A percentile compares a stretch with the other conserved stretches of the same genome.
Evolutionary conservation across 805 yeast genomes (phyloP).

Genomic region (Wickerhamomyces chambardii): DNA sequence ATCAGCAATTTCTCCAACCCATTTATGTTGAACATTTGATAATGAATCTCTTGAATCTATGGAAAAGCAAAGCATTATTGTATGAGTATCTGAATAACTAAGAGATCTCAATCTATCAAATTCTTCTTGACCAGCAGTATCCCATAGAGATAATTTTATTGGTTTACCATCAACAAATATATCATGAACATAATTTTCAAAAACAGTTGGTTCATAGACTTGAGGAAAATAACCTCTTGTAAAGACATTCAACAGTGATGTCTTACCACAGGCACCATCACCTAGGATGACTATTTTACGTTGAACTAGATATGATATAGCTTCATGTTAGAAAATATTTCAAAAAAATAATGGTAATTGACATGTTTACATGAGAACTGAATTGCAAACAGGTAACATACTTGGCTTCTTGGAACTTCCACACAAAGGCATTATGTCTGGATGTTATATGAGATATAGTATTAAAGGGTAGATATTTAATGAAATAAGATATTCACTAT

Average conservation of each 20-base stretch:
- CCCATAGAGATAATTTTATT: slow-evolving; percentile 92
- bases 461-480: no score
- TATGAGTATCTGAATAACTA: slow-evolving; percentile 92
- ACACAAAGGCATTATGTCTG: slow-evolving; percentile 29
- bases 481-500: no score
- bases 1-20: slow-evolving; percentile 96
- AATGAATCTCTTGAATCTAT: slow-evolving; percentile 92
- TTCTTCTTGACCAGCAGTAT: slow-evolving; percentile 98
- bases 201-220: slow-evolving; percentile 96
- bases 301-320: slow-evolving; percentile 45
- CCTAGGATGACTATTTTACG: slow-evolving; percentile 92
- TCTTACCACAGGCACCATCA: slow-evolving; percentile 98
- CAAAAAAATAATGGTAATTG: no score
- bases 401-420: slow-evolving; percentile 36
- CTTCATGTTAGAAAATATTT: no score
- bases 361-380: slow-evolving; percentile 3
- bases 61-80: slow-evolving; percentile 93
- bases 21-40: slow-evolving; percentile 89
- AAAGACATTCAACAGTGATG: slow-evolving; percentile 88
- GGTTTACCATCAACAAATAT: slow-evolving; percentile 93
- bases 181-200: slow-evolving; percentile 95
- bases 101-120: slow-evolving; percentile 89
- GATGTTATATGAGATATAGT: neutral
- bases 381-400: no score
- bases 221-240: slow-evolving; percentile 98